phyloP scores from a whole-genome alignment of 192 early-diverging fungal species.

The Diversispora epigaea region DNA sequence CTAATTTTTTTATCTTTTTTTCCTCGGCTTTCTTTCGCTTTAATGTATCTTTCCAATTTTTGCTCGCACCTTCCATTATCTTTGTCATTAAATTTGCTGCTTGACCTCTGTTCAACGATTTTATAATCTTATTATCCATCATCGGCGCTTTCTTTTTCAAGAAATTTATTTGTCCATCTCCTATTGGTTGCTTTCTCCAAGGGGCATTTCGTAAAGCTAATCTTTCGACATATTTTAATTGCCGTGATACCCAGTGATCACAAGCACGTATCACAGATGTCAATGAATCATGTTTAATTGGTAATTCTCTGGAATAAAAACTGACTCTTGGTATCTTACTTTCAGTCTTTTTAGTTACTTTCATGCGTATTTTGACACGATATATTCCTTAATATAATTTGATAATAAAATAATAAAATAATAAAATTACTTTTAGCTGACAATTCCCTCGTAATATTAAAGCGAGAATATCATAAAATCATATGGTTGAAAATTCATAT shows the following conservation, averaged over 20 bases:
- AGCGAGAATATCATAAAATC: background rate
- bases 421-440: background rate
- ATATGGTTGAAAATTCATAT: background rate
- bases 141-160: conserved; percentile 45
- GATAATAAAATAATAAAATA: background rate
- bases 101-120: conserved; percentile 57
- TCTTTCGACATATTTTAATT: conserved; percentile 21
- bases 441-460: too few relatives aligned
- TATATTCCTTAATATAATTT: conserved; percentile 37
- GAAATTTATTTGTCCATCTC: conserved; percentile 48
- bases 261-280: conserved; percentile 57
- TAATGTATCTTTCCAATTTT: conserved; percentile 46
- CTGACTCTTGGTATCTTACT: background rate
- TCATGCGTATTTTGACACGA: conserved; percentile 20
- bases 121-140: background rate
- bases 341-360: background rate
- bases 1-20: conserved; percentile 24
- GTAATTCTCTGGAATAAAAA: conserved; percentile 32
- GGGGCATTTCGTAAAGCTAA: conserved; percentile 45
- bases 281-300: conserved; percentile 51
- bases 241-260: conserved; percentile 55
- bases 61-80: conserved; percentile 52
- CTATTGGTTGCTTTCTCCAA: conserved; percentile 58
- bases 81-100: conserved; percentile 70
- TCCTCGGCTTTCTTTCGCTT: conserved; percentile 35